Base-by-base conservation (phyloP, 768 basidiomycete genomes). In the Mycena alexandri region DNA sequence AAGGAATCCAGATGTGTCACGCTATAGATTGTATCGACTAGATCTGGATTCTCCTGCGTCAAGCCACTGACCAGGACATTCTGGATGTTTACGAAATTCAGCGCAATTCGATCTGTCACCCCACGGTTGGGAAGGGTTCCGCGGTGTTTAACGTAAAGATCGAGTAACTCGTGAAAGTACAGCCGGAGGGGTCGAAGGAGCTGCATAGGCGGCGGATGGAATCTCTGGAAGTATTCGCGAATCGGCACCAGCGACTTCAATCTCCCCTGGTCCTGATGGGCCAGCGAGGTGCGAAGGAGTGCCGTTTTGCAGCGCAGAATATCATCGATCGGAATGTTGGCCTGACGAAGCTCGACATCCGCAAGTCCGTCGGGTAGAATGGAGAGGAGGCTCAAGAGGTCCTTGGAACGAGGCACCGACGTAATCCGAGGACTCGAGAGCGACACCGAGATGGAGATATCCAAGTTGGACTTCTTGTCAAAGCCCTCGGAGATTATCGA, bases 311-410 rank as follows among this genome's bases (percentile, higher is more conserved):
- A 53, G 5, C 8, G 19, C 11, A 36, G 34, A 9, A 53, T 53
- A 12, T 53, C 12, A 5, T 53, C 19, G 12, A 53, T 36, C 5
- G 52, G 52, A 1, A 53, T 17, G 7, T 38, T 21, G 10, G 33
- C 36, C 1, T 53, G 52, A 10, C 19, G 9, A n/a, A 47, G n/a
- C 11, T 47, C 46, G 3, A 21, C 19, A 47, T 47, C 46, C 17
- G 52, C 34, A 29, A 53, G 52, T 12, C 52, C 52, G 36, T 53
- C 52, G 3, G 52, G 52, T 21, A 53, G 52, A 17, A 53, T 34
- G 13, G 52, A 53, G 17, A 53, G 13, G 5, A 53, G 52, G 11
- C 52, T 53, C 21, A 53, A 13, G 4, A 53, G 52, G 0, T 53
- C 34, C 12, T 0, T 1, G 17, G 52, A 3, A 2, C 36, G 34